Percentiles rank a stretch among this genome's conserved stretches.
These are phyloP conservation scores for Eucalyptus lansdowneana DNA, from an alignment of 345 rosid species.

Conservation along the genomic window DNA sequence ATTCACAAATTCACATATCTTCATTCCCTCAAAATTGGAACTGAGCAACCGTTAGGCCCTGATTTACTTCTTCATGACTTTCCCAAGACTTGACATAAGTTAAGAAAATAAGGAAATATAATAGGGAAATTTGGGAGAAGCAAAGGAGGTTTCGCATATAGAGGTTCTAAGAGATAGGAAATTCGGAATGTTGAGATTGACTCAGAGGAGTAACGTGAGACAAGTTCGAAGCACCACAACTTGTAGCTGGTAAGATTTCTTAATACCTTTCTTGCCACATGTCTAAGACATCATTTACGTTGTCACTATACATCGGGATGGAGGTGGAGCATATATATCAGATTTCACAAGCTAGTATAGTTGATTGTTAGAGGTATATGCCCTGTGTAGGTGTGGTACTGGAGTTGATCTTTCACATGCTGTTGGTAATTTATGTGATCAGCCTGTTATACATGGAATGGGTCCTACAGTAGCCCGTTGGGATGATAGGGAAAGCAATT, in stretches of 20 bases:
- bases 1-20: no score
- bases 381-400: background rate
- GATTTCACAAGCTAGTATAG: background rate
- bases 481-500: no score
- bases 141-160: background rate
- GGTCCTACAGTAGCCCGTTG: rapidly evolving
- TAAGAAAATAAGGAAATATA: background rate
- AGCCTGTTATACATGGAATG: background rate
- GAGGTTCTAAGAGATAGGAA: rapidly evolving
- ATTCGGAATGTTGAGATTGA: background rate
- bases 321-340: background rate
- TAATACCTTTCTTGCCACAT: background rate
- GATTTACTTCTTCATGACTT: background rate
- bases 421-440: no score
- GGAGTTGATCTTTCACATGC: background rate
- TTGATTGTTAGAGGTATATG: background rate
- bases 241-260: background rate
- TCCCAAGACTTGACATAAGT: background rate
- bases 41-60: background rate
- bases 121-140: background rate
- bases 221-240: background rate
- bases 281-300: background rate
- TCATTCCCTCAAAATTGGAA: no score
- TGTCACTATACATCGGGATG: background rate
- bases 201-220: background rate